Evolutionary conservation across 2,329 filamentous ascomycete species (phyloP).

Genomic region (Sphaerulina musiva): DNA sequence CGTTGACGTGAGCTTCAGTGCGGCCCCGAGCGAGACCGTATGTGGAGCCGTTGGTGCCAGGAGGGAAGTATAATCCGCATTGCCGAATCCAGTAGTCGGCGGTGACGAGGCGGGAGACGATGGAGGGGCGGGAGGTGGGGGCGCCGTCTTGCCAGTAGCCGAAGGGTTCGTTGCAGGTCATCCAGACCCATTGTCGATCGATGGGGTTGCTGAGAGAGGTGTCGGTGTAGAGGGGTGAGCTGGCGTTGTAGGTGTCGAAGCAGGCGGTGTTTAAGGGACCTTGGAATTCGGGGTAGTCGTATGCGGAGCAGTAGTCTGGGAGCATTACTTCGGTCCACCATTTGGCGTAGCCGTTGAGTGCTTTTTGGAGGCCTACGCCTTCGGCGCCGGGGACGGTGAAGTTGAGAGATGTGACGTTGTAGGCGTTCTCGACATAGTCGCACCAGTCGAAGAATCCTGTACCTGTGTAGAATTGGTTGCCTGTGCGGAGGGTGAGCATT

Average conservation of each 20-base stretch:
- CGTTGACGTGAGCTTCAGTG: slow-evolving; percentile 47
- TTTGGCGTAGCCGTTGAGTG: slow-evolving; percentile 49
- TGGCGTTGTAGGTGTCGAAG: slow-evolving; percentile 48
- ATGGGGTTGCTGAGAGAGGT: slow-evolving; percentile 40
- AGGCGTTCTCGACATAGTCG: slow-evolving; percentile 36
- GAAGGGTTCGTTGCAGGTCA: slow-evolving; percentile 57
- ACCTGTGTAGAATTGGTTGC: slow-evolving; percentile 43
- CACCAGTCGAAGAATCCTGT: slow-evolving; percentile 43
- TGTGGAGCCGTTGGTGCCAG: slow-evolving; percentile 41
- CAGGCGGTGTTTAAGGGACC: slow-evolving; percentile 43
- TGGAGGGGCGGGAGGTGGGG: slow-evolving; percentile 38
- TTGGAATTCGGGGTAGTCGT: slow-evolving; percentile 43
- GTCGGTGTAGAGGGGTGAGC: slow-evolving; percentile 48
- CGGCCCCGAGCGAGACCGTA: slow-evolving; percentile 45
- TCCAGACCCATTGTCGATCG: slow-evolving; percentile 54
- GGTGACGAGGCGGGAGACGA: slow-evolving; percentile 49
- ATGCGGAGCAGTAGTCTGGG: slow-evolving; percentile 45
- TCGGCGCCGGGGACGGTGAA: slow-evolving; percentile 27
- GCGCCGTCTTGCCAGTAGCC: slow-evolving; percentile 52
- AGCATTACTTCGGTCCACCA: slow-evolving; percentile 46
- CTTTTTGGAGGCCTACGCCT: slow-evolving; percentile 49
- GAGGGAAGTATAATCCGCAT: slow-evolving; percentile 52
- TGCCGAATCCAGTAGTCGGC: slow-evolving; percentile 51
- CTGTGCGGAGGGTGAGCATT: not conserved
- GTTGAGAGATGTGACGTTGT: not conserved